A percentile compares a stretch with the other conserved stretches of the same genome.
Evolutionary conservation across 2,329 filamentous ascomycete species (phyloP).

Genomic region (Fusarium subtropicale): DNA sequence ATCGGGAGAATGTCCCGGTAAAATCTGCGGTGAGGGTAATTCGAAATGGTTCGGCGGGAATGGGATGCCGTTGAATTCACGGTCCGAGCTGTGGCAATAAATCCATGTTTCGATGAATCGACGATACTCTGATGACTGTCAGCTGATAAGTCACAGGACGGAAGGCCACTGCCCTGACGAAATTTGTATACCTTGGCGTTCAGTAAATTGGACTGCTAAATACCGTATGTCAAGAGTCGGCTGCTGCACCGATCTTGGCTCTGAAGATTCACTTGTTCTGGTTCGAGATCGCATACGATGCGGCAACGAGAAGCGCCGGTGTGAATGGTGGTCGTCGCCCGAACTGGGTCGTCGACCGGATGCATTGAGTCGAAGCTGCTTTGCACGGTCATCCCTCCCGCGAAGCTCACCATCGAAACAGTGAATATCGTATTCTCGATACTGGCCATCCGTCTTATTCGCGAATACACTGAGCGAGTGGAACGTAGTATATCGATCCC

Average conservation of each 20-base stretch:
- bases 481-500: slow-evolving; percentile 60
- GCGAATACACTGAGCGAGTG: slow-evolving; percentile 62
- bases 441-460: slow-evolving; percentile 59
- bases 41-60: slow-evolving; percentile 61
- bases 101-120: slow-evolving; percentile 61
- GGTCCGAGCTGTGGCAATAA: slow-evolving; percentile 59
- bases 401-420: slow-evolving; percentile 61
- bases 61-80: slow-evolving; percentile 59
- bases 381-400: slow-evolving; percentile 59
- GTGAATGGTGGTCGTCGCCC: slow-evolving; percentile 51
- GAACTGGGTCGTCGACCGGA: slow-evolving; percentile 57
- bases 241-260: slow-evolving; percentile 43
- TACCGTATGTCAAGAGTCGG: slow-evolving; percentile 58
- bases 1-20: slow-evolving; percentile 48
- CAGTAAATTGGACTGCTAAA: slow-evolving; percentile 63
- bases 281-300: slow-evolving; percentile 57
- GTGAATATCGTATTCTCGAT: slow-evolving; percentile 62
- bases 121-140: slow-evolving; percentile 52
- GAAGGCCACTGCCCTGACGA: slow-evolving; percentile 10
- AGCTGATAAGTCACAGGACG: slow-evolving; percentile 35
- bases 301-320: slow-evolving; percentile 58
- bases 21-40: slow-evolving; percentile 61
- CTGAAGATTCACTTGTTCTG: slow-evolving; percentile 48
- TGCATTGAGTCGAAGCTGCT: slow-evolving; percentile 58
- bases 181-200: slow-evolving; percentile 56